These are phyloP conservation scores for Fraxinus excelsior DNA, from an alignment of 257 asterid species.

Conservation along the genomic window DNA sequence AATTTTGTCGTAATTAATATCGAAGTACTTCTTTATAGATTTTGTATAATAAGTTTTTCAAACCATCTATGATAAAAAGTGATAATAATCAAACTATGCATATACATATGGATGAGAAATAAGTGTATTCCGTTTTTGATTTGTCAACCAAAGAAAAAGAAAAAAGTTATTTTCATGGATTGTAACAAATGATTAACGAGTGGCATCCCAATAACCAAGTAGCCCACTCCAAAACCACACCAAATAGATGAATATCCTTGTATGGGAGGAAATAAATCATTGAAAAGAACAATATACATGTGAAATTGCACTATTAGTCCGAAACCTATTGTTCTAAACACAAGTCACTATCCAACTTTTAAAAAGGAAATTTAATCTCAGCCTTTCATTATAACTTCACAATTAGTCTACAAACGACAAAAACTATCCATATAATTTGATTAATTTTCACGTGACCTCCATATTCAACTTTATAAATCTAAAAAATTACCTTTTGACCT, in stretches of 20 bases:
- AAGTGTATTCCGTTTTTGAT: slow-evolving; percentile 10
- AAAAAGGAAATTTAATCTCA: neutral
- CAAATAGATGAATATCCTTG: slow-evolving; percentile 11
- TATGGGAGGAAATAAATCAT: neutral
- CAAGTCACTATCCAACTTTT: neutral
- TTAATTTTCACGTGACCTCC: neutral
- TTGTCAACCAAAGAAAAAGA: slow-evolving; percentile 17
- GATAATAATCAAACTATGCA: neutral
- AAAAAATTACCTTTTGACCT: neutral
- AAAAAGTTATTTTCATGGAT: neutral
- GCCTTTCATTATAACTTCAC: neutral
- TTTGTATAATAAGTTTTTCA: too few relatives aligned
- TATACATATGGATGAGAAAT: slow-evolving; percentile 17
- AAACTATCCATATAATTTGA: too few relatives aligned
- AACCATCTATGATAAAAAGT: too few relatives aligned
- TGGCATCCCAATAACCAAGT: slow-evolving; percentile 47
- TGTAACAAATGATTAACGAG: slow-evolving; percentile 25
- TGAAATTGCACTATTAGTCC: neutral
- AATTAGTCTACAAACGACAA: neutral
- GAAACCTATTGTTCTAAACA: neutral
- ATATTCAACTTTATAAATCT: neutral
- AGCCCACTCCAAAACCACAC: slow-evolving; percentile 38
- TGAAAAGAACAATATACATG: neutral
- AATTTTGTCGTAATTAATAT: too few relatives aligned
- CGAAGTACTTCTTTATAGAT: too few relatives aligned